Percentiles rank a stretch among this genome's conserved stretches.
These are phyloP conservation scores for Gomphus bonarii DNA, from an alignment of 1,284 basidiomycete genomes.

Conservation along the genomic window DNA sequence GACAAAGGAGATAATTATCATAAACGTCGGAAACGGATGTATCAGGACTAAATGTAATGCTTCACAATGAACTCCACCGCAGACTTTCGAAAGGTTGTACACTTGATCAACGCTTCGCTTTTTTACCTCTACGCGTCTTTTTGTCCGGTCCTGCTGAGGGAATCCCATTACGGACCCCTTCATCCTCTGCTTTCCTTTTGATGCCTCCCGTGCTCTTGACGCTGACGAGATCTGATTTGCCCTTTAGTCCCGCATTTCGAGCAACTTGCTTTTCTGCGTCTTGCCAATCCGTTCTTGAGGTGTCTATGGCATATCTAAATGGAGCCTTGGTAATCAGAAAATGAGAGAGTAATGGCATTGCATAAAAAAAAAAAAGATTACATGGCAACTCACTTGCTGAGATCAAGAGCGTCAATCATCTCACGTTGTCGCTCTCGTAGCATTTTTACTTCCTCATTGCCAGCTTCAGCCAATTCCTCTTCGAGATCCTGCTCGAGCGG, in stretches of 20 bases:
- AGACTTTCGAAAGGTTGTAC: no score
- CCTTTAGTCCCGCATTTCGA: slow-evolving; percentile 30
- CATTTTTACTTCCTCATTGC: slow-evolving; percentile 37
- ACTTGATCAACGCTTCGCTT: slow-evolving; percentile 1
- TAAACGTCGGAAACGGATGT: background rate
- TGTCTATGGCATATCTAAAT: slow-evolving; percentile 70
- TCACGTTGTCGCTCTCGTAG: slow-evolving; percentile 66
- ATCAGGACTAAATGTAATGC: background rate
- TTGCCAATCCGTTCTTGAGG: slow-evolving; percentile 61
- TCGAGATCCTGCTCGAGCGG: slow-evolving; percentile 14
- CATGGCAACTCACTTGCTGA: slow-evolving; percentile 65
- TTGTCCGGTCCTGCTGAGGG: slow-evolving; percentile 13
- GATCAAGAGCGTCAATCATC: slow-evolving; percentile 77
- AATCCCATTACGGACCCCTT: slow-evolving; percentile 16
- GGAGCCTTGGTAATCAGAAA: slow-evolving; percentile 11
- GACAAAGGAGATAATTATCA: no score
- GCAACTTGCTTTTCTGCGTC: slow-evolving; percentile 64
- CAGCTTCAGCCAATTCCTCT: slow-evolving; percentile 59
- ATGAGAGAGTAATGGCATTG: no score
- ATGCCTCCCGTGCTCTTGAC: slow-evolving; percentile 43
- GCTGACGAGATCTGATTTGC: slow-evolving; percentile 62
- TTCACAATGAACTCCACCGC: background rate
- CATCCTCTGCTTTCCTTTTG: slow-evolving; percentile 55
- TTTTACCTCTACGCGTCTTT: slow-evolving; percentile 12
- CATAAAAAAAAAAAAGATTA: no score